Conservation (phyloP, 192 early-diverging fungal genomes). For the Martensiomyces pterosporus region DNA sequence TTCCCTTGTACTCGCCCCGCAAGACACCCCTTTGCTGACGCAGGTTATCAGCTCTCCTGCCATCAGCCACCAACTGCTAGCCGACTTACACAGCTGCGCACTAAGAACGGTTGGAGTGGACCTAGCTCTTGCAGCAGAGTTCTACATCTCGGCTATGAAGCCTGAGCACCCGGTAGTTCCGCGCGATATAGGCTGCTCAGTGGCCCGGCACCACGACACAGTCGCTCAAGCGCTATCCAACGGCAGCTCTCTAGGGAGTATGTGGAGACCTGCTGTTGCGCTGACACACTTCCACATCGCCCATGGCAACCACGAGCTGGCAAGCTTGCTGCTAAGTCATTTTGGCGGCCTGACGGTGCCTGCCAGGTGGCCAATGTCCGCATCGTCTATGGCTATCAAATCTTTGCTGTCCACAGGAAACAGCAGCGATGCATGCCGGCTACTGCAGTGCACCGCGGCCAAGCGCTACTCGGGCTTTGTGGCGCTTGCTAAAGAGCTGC, state of each 20-base stretch:
- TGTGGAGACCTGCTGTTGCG: constrained; percentile 1
- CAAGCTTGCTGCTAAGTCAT: background rate
- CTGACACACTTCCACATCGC: constrained; percentile 8
- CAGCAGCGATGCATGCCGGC: background rate
- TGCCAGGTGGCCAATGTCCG: constrained; percentile 23
- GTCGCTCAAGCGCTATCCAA: background rate
- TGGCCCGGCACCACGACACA: background rate
- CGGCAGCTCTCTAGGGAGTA: too few relatives aligned
- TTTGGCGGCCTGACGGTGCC: constrained; percentile 1
- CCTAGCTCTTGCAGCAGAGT: constrained; percentile 6
- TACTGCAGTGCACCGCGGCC: constrained; percentile 3
- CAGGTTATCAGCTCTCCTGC: too few relatives aligned
- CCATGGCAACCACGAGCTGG: background rate
- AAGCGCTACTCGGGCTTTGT: constrained; percentile 1
- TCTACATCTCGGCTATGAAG: constrained; percentile 9
- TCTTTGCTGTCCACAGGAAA: constrained; percentile 1
- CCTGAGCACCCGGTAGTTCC: background rate
- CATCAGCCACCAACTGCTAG: background rate
- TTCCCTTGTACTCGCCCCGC: too few relatives aligned
- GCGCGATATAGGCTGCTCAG: background rate
- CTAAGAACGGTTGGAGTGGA: background rate
- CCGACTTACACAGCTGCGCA: constrained; percentile 1
- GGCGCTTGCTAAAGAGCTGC: background rate
- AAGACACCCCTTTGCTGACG: too few relatives aligned
- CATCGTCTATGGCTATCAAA: constrained; percentile 3